Evolutionary conservation across 164 flowering plant genomes (phyloP), one percentile per base, ranked within the genome.

Genomic region (grape (Vitis vinifera)): DNA sequence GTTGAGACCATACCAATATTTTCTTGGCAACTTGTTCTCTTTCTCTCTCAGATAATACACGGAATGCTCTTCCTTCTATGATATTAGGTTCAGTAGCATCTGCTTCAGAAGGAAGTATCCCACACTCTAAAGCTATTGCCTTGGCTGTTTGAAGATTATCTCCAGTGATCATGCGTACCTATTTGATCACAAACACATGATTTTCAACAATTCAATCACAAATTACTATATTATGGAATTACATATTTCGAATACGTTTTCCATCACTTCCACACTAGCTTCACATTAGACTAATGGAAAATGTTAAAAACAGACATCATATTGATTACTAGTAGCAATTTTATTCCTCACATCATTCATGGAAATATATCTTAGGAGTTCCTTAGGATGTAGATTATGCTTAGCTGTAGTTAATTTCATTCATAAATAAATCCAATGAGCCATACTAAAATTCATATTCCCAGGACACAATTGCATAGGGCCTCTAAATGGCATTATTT

Each of bases 111-210:
- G 16, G 19, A 37, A 84, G 82, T 63, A 84, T 84, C 14, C 87
- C 87, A 74, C 87, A 84, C 65, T 84, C 87, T 65, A 80, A 63
- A 47, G 87, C 87, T 51, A 84, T 84, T 4, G 87, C 87, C 73
- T 82, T 84, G 9, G 87, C 87, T 37, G 87, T 84, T 59, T 80
- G 82, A 62, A 84, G 66, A 73, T 84, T 84, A 76, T 84, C 87
- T 55, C 87, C 87, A 15, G 87, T 84, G 66, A 84, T 81, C 87
- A 84, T 84, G 31, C 85, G 79, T 44, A 84, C 87, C 87, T 84
- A 71, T 14, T 30, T 11, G 29, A 29, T 52, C 47, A 51, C 1
- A 27, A 51, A 19, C 10, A 51, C 48, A 64, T 53, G 55, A 12
- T 10, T 56, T 16, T 62, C 48, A 67, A 37, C 16, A 57, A 51